Conservation (phyloP, 1,139 yeast genomes). For the Debaryomycetaceae sp. region DNA sequence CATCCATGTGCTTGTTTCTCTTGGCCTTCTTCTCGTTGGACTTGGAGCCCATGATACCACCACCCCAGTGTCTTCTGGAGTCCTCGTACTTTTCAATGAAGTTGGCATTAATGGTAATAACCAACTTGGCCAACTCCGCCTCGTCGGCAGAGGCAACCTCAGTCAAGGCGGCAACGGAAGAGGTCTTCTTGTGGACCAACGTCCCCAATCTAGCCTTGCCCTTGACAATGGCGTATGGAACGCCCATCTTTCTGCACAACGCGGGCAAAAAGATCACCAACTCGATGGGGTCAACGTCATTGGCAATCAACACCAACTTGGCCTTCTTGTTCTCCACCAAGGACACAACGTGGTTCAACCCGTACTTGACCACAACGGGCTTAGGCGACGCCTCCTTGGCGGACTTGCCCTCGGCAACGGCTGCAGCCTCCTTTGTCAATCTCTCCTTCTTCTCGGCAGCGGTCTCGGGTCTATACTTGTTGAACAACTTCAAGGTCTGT, state of each 20-base stretch:
- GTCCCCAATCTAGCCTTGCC: conserved; percentile 99
- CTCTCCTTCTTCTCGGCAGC: conserved; percentile 97
- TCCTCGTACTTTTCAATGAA: conserved; percentile 91
- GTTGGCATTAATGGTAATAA: conserved; percentile 90
- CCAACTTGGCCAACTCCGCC: conserved; percentile 86
- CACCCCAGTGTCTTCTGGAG: conserved; percentile 98
- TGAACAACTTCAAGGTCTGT: conserved; percentile 91
- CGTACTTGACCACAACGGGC: conserved; percentile 94
- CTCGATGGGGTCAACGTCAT: conserved; percentile 98
- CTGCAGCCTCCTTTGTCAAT: conserved; percentile 97
- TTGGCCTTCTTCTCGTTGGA: conserved; percentile 67
- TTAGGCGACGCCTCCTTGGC: conserved; percentile 93
- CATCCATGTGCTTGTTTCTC: conserved; percentile 40
- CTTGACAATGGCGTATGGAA: conserved; percentile 96
- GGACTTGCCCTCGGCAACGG: conserved; percentile 95
- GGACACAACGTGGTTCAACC: conserved; percentile 97
- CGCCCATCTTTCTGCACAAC: conserved; percentile 98
- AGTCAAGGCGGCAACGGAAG: conserved; percentile 94
- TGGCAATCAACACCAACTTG: conserved; percentile 91
- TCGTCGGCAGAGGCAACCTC: conserved; percentile 93
- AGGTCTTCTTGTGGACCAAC: conserved; percentile 93
- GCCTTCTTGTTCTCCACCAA: conserved; percentile 98
- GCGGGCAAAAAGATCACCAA: conserved; percentile 96
- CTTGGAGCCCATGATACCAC: conserved; percentile 96
- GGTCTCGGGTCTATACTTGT: conserved; percentile 99